Evolutionary conservation across 164 flowering plant species (phyloP).

Genomic region (Hamamelis virginiana): DNA sequence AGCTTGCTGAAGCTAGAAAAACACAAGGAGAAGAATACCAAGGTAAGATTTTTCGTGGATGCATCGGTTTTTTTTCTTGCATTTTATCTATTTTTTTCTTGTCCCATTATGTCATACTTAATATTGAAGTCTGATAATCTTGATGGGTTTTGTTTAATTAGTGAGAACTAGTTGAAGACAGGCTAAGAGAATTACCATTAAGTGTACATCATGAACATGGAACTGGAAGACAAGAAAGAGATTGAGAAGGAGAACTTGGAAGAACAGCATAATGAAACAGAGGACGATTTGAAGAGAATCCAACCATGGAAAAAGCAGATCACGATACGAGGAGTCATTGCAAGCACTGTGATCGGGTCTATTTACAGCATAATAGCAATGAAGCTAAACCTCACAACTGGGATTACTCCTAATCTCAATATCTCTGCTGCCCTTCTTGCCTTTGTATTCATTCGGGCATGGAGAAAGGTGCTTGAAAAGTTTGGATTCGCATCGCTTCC

Average conservation of each 20-base stretch:
- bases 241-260: conserved; percentile 25
- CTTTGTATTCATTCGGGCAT: conserved; percentile 58
- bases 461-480: conserved; percentile 67
- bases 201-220: conserved; percentile 16
- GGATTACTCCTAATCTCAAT: conserved; percentile 77
- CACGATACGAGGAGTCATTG: conserved; percentile 66
- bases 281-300: conserved; percentile 21
- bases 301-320: conserved; percentile 83
- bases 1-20: too few species aligned
- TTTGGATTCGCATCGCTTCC: conserved; percentile 54
- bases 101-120: too few species aligned
- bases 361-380: conserved; percentile 75
- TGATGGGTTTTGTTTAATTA: too few species aligned
- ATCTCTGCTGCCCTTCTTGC: conserved; percentile 94
- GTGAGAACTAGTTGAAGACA: too few species aligned
- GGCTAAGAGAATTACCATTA: neutral
- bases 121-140: too few species aligned
- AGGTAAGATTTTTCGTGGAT: too few species aligned
- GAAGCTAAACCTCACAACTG: conserved; percentile 89
- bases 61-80: too few species aligned
- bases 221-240: conserved; percentile 25
- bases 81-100: too few species aligned
- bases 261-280: conserved; percentile 15
- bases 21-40: too few species aligned
- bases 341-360: conserved; percentile 65